phyloP scores from a whole-genome alignment of 2,329 filamentous ascomycete species.

The Aspergillus caelatus region DNA sequence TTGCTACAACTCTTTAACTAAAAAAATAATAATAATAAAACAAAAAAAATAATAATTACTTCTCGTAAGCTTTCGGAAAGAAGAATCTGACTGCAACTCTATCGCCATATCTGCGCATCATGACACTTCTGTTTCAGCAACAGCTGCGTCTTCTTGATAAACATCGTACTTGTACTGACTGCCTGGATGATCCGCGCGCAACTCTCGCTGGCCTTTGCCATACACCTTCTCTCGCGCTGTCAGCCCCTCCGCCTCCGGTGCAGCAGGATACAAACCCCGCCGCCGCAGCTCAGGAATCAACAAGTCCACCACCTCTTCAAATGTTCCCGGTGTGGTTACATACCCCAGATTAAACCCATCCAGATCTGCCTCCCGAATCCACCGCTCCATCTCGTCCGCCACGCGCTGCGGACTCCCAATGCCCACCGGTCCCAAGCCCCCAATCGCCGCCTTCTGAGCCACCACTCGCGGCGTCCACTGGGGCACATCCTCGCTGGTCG shows the following conservation, averaged over 20 bases:
- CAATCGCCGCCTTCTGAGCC: conserved; percentile 52
- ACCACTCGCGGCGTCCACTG: conserved; percentile 50
- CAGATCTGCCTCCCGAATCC: conserved; percentile 48
- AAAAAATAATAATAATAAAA: too few relatives aligned
- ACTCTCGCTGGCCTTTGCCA: conserved; percentile 58
- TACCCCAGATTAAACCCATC: conserved; percentile 51
- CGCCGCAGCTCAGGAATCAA: conserved; percentile 52
- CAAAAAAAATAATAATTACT: too few relatives aligned
- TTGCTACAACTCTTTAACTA: background rate
- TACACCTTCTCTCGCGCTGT: conserved; percentile 65
- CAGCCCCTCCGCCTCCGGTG: conserved; percentile 30
- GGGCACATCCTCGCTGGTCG: conserved; percentile 52
- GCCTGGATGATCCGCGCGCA: conserved; percentile 63
- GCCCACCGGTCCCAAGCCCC: conserved; percentile 52
- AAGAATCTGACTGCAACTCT: background rate
- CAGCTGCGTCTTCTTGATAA: conserved; percentile 55
- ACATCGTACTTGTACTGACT: conserved; percentile 64
- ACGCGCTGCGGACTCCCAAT: conserved; percentile 52
- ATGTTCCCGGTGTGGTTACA: conserved; percentile 55
- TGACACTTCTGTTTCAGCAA: background rate
- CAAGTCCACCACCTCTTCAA: conserved; percentile 56
- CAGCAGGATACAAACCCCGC: conserved; percentile 45
- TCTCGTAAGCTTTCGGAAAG: background rate
- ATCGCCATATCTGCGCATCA: background rate
- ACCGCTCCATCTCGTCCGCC: conserved; percentile 52